Evolutionary conservation across 164 flowering plant species (phyloP), one percentile per base, ranked within the genome.

Genomic region (Annona cherimola): DNA sequence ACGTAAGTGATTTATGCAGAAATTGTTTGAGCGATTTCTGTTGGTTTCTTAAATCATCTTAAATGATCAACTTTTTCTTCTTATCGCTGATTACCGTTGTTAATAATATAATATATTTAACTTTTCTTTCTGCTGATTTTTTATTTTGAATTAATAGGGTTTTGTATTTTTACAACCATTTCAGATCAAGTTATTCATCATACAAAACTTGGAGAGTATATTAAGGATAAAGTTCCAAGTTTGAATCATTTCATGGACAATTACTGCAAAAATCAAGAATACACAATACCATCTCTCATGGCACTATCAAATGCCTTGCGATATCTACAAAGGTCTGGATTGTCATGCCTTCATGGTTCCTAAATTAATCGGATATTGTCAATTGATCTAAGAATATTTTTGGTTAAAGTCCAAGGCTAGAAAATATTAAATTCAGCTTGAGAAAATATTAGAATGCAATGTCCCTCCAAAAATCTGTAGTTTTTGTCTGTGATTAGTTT

Each of bases 241-340:
- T 81, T 94, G 80, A 79, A 80, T 76, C 81, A 75, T 61, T 94
- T 94, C 75, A 80, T 80, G 75, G 82, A 50, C 39, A 68, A 75
- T 63, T 79, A 69, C 63, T 73, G 63, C 46, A 65, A 74, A 61
- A 75, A 71, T 19, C 82, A 79, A 69, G 86, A 79, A 71, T 81
- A 80, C 61, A 79, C 73, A 54, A 81, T 90, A 73, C 89, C 92
- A 69, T 87, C 96, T 55, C 79, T 94, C 74, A 81, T 83, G 76
- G 95, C 96, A 55, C 88, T 92, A 79, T 89, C 97, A 73, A 84
- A 69, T 79, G 86, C 97, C 67, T 79, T 87, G 92, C 74, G 89
- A 41, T 74, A 76, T 74, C 92, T 88, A 76, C 92, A 90, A 77
- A 85, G 90, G 90, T 86, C 44, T 46, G 71, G 20, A 66, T 73